Conservation (phyloP, 768 basidiomycete species). For the Pulveroboletus ravenelii region DNA sequence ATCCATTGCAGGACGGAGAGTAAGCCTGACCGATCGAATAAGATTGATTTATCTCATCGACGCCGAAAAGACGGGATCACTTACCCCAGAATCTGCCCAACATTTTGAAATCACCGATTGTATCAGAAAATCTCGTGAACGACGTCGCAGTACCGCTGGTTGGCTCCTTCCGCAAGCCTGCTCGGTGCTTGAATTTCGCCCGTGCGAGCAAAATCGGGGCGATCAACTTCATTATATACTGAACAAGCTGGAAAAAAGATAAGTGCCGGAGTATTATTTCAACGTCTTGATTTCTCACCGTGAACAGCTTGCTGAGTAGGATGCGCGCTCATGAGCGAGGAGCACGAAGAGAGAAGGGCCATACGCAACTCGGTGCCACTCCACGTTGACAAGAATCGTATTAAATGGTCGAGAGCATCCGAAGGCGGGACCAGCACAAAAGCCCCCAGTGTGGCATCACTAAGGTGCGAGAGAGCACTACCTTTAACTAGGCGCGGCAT, state of each 20-base stretch:
- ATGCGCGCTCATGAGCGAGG: slow-evolving; percentile 7
- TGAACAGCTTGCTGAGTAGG: slow-evolving; percentile 62
- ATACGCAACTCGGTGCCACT: slow-evolving; percentile 78
- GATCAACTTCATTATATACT: slow-evolving; percentile 69
- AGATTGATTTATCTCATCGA: background rate
- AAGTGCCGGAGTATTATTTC: background rate
- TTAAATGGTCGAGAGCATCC: slow-evolving; percentile 63
- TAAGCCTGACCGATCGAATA: slow-evolving; percentile 45
- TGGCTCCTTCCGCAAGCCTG: slow-evolving; percentile 51
- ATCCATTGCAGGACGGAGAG: slow-evolving; percentile 79
- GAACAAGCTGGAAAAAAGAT: slow-evolving; percentile 50
- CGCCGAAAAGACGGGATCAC: slow-evolving; percentile 15
- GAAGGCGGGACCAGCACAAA: slow-evolving; percentile 58
- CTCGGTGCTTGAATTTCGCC: slow-evolving; percentile 62
- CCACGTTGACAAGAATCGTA: slow-evolving; percentile 78
- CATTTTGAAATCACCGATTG: slow-evolving; percentile 65
- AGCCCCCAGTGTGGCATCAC: slow-evolving; percentile 59
- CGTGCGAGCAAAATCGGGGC: slow-evolving; percentile 62
- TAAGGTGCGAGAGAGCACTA: slow-evolving; percentile 46
- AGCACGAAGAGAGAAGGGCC: slow-evolving; percentile 5
- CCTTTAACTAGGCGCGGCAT: slow-evolving; percentile 54
- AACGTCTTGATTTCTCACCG: slow-evolving; percentile 37
- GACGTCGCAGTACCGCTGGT: slow-evolving; percentile 51
- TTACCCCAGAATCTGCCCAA: slow-evolving; percentile 79
- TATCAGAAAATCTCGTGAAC: slow-evolving; percentile 48